Base-by-base conservation (phyloP, 2,329 filamentous ascomycete species). In the Calcarisporium arbuscula region DNA sequence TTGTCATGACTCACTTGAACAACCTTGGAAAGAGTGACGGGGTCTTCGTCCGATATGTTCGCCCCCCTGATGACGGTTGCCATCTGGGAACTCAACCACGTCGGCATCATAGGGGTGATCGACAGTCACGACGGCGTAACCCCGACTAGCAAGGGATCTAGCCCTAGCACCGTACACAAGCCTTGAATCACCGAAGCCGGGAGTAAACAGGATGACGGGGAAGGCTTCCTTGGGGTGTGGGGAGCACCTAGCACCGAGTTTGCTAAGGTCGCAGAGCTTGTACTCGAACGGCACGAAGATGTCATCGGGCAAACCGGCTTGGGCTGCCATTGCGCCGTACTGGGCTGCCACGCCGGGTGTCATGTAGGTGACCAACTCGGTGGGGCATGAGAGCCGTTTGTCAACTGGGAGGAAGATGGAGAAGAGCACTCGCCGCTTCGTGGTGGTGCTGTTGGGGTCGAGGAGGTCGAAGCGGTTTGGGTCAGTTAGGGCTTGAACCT, bases 61-160 rank as follows among this genome's bases (percentile, higher is more conserved):
- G 36, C 39, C 2, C 49, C 39, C 35, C 46, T 46, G 8, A 56
- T 47, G 9, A 59, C 39, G 1, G 53, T 52, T 5, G n/a, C 60
- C 67, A 35, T 70, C 51, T 0, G 67, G 62, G n/a, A 67, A 70
- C 35, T 70, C 60, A 8, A 74, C 58, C 15, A 67, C 52, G 1
- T 48, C 37, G 0, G 62, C 55, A 30, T 73, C 68, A 30, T 65
- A 62, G 0, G 69, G 59, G 32, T 73, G 70, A 36, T 74, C 71
- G 17, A 74, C 50, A 0, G 67, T 52, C 10, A 70, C 50, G 3
- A 74, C 64, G 1, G 61, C 52, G 31, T 61, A 66, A 0, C 69
- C 69, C 6, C 61, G 53, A 12, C 63, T 66, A 1, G 68, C 65
- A 4, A 74, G 52, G 4, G 65, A 60, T 3, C 59, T 58, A 2